Evolutionary conservation across 140 eudicot genomes (phyloP).

Genomic region (Bidens hawaiensis): DNA sequence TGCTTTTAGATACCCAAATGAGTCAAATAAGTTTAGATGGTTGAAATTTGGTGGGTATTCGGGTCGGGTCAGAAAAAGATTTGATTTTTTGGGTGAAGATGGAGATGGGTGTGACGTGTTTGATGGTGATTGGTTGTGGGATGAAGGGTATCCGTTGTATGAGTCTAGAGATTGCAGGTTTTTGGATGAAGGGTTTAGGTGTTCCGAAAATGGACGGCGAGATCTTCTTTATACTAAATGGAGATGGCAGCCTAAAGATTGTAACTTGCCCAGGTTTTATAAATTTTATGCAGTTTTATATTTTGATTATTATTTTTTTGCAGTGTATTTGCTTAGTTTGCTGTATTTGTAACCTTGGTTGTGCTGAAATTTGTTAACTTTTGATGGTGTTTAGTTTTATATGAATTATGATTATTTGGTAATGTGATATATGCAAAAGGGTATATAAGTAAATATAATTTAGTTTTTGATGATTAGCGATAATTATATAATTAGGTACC

Average conservation of each 20-base stretch:
- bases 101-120: constrained; percentile 75
- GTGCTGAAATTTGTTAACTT: background rate
- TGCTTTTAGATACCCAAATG: constrained; percentile 20
- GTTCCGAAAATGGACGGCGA: constrained; percentile 85
- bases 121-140: constrained; percentile 99
- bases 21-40: constrained; percentile 50
- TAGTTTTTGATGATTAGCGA: too few species aligned
- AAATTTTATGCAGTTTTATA: background rate
- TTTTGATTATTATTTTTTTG: background rate
- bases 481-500: too few species aligned
- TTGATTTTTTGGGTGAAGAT: constrained; percentile 56
- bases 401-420: too few species aligned
- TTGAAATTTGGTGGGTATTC: constrained; percentile 29
- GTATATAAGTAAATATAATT: background rate
- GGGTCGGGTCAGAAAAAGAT: constrained; percentile 13
- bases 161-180: constrained; percentile 67
- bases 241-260: constrained; percentile 95
- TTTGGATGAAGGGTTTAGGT: constrained; percentile 87
- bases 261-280: constrained; percentile 95
- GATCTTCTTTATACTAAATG: constrained; percentile 76
- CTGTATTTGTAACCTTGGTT: background rate
- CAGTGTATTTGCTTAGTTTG: background rate
- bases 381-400: background rate
- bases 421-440: background rate
- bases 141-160: constrained; percentile 88